Evolutionary conservation across 257 asterid genomes (phyloP), one percentile per base, ranked within the genome.

Genomic region (Nyctanthes arbortristis): DNA sequence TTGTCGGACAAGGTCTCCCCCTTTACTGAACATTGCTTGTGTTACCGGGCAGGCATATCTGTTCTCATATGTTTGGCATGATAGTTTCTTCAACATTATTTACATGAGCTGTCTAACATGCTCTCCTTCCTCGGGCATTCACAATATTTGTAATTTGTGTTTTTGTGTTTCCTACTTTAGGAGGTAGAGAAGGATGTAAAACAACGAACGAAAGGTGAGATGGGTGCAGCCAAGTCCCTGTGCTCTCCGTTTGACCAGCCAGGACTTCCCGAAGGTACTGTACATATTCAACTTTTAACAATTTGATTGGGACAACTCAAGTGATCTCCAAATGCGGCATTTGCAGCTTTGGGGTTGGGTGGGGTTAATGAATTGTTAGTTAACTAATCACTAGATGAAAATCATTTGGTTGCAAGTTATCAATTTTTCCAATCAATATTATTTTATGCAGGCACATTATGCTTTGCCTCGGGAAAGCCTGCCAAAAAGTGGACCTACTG

Each of bases 101-200:
- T n/a, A n/a, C n/a, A n/a, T n/a, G n/a, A n/a, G n/a, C n/a, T n/a
- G n/a, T n/a, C n/a, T n/a, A n/a, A n/a, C n/a, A n/a, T 11, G 47
- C 47, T 37, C 47, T 12, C 12, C 3, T 4, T 16, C 3, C 16
- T 36, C 10, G 4, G 12, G 7, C 54, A 43, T n/a, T n/a, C n/a
- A n/a, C n/a, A n/a, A n/a, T n/a, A n/a, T n/a, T n/a, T n/a, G n/a
- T n/a, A n/a, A n/a, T 30, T 18, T 33, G 5, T 13, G 49, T 16
- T 20, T 72, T 66, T 22, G 12, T 56, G 27, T 47, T 69, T 32
- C 56, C 55, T 61, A 30, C 67, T 61, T 27, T 69, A 90, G 99
- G 96, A 85, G 16, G 99, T 93, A 79, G 97, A 93, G 86, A 83
- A 83, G 82, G 91, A 86, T 16, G 97, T 93, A 74, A 93, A 93